Percentiles rank a stretch among this genome's conserved stretches.
Conservation (phyloP, 768 basidiomycete genomes). For the Macrolepiota fuliginosa region DNA sequence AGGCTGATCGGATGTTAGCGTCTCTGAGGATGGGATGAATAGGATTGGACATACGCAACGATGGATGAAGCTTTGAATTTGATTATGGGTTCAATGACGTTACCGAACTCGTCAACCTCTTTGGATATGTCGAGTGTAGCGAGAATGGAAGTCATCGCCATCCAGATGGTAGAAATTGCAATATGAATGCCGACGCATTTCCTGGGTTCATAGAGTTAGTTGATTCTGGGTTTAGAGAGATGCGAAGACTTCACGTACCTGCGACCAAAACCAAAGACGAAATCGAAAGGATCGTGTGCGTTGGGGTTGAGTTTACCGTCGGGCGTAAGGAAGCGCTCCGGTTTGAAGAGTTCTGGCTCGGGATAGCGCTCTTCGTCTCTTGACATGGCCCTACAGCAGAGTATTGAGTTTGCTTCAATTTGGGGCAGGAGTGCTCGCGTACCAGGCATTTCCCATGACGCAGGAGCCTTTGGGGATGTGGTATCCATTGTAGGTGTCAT, state of each 20-base stretch:
- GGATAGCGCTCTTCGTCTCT: constrained; percentile 34
- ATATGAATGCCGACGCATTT: constrained; percentile 31
- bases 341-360: constrained; percentile 33
- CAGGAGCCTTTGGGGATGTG: constrained; percentile 28
- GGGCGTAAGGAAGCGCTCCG: constrained; percentile 31
- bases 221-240: neutral
- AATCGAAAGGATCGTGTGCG: constrained; percentile 16
- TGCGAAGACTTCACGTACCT: constrained; percentile 9
- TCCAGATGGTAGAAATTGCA: constrained; percentile 24
- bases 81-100: constrained; percentile 25
- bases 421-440: neutral
- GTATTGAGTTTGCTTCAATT: neutral
- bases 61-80: constrained; percentile 17
- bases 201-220: constrained; percentile 11
- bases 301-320: constrained; percentile 17
- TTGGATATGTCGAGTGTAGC: constrained; percentile 27
- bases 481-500: constrained; percentile 31
- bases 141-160: constrained; percentile 27
- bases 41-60: constrained; percentile 26
- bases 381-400: constrained; percentile 33
- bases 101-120: constrained; percentile 23
- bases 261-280: constrained; percentile 29
- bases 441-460: constrained; percentile 34
- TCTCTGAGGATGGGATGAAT: neutral
- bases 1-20: neutral